Base-by-base conservation (phyloP, 108 stramenopile species). In the Nitzschia sp. region DNA sequence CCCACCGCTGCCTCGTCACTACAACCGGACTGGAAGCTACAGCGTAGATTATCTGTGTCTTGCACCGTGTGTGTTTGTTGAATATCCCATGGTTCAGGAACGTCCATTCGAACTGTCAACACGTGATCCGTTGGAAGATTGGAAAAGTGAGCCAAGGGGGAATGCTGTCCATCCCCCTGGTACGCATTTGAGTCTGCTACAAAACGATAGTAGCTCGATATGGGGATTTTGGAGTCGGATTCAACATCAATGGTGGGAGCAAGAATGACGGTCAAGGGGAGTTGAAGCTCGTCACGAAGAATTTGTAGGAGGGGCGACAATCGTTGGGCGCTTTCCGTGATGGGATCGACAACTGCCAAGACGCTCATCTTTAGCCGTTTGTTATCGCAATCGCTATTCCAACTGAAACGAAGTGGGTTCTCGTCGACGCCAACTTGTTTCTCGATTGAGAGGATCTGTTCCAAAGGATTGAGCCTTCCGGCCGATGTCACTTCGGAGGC, bases 11-110 rank as follows among this genome's bases (percentile, higher is more conserved):
- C 80, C 9, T 80, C 77, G 48, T 89, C 86, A 44, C 80, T 76
- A 45, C 89, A 96, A 16, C 87, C 81, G 13, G 76, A 77, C 32
- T 81, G 68, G 21, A 85, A 58, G 69, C 89, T 90, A 58, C 93
- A 97, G 31, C 95, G 81, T 13, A 99, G 79, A 75, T 99, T 99
- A 78, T 99, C 98, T 17, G 94, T 77, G 78, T 99, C 98, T 66
- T 96, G 95, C 8, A 89, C 55, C n/a, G 89, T 79, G 22, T 63
- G 21, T n/a, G 71, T 63, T 56, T 95, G 88, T 54, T 98, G 96
- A 25, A 97, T 92, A 78, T 96, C 92, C 97, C 97, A 99, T 26
- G 92, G 73, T 73, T 98, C 97, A 0, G 98, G 96, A 11, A 97
- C 88, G 77, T 97, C 97, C 78, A 98, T 83, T 58, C 95, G 82